Conservation (phyloP, 1,284 basidiomycete genomes). For the Meira miltonrushii region DNA sequence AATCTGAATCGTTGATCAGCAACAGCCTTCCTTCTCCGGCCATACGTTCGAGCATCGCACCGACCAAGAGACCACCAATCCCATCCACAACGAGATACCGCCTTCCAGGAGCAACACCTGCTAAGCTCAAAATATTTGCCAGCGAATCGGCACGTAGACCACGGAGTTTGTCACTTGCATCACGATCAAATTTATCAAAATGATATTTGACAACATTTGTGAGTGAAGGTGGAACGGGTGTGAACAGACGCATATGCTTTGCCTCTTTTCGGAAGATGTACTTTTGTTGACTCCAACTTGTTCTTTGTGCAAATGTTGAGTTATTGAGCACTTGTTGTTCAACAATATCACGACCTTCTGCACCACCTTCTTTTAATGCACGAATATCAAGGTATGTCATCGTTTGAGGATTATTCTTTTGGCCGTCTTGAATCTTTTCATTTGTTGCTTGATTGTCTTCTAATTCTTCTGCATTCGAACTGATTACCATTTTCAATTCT, state of each 20-base stretch:
- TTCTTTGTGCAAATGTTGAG: conserved; percentile 38
- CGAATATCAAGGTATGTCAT: conserved; percentile 50
- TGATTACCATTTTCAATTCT: conserved; percentile 12
- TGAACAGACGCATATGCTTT: conserved; percentile 75
- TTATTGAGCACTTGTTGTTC: conserved; percentile 37
- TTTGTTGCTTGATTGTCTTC: conserved; percentile 50
- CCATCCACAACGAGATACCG: conserved; percentile 87
- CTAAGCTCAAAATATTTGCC: conserved; percentile 77
- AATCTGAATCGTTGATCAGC: conserved; percentile 82
- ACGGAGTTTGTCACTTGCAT: conserved; percentile 65
- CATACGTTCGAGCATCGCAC: conserved; percentile 67
- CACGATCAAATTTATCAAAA: conserved; percentile 61
- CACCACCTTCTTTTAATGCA: conserved; percentile 45
- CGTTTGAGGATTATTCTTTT: conserved; percentile 32
- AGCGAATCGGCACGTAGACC: conserved; percentile 82
- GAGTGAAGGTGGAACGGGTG: conserved; percentile 78
- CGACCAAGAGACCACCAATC: conserved; percentile 74
- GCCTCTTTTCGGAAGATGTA: conserved; percentile 47
- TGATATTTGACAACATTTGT: conserved; percentile 78
- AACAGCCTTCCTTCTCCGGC: conserved; percentile 74
- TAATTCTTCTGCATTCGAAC: conserved; percentile 3
- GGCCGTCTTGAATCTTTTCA: conserved; percentile 51
- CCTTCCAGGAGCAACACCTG: conserved; percentile 78
- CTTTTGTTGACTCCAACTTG: conserved; percentile 47
- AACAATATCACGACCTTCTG: conserved; percentile 45